Evolutionary conservation across 116 monocot genomes (phyloP).

Genomic region (Phalaenopsis hybrid): DNA sequence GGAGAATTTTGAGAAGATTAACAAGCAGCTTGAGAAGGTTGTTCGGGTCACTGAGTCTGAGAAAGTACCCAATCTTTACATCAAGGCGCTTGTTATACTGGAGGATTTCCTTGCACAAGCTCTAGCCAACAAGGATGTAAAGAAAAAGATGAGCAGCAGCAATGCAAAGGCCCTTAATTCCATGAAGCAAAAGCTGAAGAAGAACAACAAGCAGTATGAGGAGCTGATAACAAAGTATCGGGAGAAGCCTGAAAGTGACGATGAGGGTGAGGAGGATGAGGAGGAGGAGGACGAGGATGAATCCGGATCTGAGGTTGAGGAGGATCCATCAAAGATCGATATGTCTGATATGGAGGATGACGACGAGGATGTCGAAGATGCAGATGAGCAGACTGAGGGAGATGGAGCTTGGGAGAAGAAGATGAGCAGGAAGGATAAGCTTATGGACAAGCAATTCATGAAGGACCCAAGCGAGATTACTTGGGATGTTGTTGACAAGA

Average conservation of each 20-base stretch:
- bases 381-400: constrained; percentile 13
- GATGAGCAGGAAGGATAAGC: constrained; percentile 54
- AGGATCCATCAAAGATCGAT: constrained; percentile 25
- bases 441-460: constrained; percentile 73
- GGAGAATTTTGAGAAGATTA: constrained; percentile 88
- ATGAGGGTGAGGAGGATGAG: constrained; percentile 31
- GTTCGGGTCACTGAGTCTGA: constrained; percentile 51
- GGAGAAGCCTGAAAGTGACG: constrained; percentile 66
- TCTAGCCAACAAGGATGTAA: constrained; percentile 79
- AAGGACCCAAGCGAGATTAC: constrained; percentile 87
- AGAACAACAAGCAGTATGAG: constrained; percentile 90
- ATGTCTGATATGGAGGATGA: constrained; percentile 21
- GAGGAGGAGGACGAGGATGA: constrained; percentile 25
- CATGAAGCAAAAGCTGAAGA: constrained; percentile 95
- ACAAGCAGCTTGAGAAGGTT: constrained; percentile 93
- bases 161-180: constrained; percentile 90
- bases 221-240: constrained; percentile 50
- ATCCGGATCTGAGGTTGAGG: constrained; percentile 28
- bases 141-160: constrained; percentile 94
- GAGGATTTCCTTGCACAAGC: constrained; percentile 80
- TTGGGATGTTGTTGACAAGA: constrained; percentile 85
- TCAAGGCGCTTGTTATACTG: constrained; percentile 76
- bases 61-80: constrained; percentile 51
- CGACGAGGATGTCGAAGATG: not conserved
- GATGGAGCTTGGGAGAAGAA: constrained; percentile 38